Evolutionary conservation across 2,329 filamentous ascomycete genomes (phyloP).

Genomic region (Diplocarpon rosae): DNA sequence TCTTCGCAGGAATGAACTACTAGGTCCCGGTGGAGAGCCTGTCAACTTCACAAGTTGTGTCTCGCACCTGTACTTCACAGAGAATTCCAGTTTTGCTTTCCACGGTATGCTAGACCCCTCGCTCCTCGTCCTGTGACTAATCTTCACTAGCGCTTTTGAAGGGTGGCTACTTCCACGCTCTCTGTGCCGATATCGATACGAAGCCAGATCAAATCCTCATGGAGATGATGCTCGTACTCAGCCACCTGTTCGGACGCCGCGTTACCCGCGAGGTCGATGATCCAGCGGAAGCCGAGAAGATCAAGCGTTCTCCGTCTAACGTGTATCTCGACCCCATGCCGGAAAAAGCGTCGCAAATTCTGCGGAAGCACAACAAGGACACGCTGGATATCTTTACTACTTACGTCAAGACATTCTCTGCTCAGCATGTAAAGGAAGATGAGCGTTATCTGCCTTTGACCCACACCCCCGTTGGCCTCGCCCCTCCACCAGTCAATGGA

Average conservation of each 20-base stretch:
- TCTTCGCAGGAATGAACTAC: conserved; percentile 54
- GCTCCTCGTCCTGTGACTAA: conserved; percentile 7
- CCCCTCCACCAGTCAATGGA: conserved; percentile 3
- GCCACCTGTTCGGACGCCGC: conserved; percentile 57
- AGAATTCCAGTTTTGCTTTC: conserved; percentile 66
- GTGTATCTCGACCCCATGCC: conserved; percentile 57
- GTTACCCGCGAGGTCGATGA: conserved; percentile 39
- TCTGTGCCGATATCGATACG: conserved; percentile 47
- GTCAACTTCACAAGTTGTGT: conserved; percentile 63
- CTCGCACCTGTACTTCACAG: conserved; percentile 64
- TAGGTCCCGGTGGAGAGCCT: conserved; percentile 49
- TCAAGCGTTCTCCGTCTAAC: conserved; percentile 48
- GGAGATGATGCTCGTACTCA: conserved; percentile 57
- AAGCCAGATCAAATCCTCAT: conserved; percentile 39
- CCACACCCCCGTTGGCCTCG: conserved; percentile 16
- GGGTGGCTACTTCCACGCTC: conserved; percentile 55
- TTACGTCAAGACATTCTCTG: conserved; percentile 59
- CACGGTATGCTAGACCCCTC: conserved; percentile 35
- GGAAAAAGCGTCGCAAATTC: conserved; percentile 39
- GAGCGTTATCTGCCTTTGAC: conserved; percentile 25
- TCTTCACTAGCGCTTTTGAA: conserved; percentile 43
- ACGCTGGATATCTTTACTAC: conserved; percentile 54
- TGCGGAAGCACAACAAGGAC: conserved; percentile 52
- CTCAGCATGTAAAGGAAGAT: conserved; percentile 40
- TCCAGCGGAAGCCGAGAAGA: conserved; percentile 36